Conservation (phyloP, 805 yeast species). For the Zygoascus biomembranicola region DNA sequence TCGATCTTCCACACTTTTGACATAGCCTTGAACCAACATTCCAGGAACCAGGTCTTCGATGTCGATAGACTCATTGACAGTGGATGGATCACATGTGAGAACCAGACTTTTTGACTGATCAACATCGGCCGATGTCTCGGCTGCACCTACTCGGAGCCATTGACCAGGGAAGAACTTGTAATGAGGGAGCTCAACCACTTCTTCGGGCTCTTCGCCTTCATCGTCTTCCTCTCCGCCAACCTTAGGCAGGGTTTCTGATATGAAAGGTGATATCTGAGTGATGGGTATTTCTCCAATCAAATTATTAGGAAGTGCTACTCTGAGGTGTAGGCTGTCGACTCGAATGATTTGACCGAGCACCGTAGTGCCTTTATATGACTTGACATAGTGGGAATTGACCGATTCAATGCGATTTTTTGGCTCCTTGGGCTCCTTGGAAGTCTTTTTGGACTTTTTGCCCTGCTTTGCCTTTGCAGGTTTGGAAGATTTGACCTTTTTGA, state of each 20-base stretch:
- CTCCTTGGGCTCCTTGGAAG: slow-evolving; percentile 18
- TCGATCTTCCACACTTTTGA: slow-evolving; percentile 82
- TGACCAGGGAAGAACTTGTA: slow-evolving; percentile 63
- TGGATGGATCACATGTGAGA: slow-evolving; percentile 64
- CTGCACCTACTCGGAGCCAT: slow-evolving; percentile 80
- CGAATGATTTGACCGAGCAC: slow-evolving; percentile 69
- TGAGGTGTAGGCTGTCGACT: slow-evolving; percentile 55
- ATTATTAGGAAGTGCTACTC: slow-evolving; percentile 70
- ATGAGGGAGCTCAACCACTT: slow-evolving; percentile 39
- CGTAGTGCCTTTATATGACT: slow-evolving; percentile 56
- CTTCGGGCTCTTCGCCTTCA: slow-evolving; percentile 32
- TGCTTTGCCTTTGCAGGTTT: slow-evolving; percentile 19
- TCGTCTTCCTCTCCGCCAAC: slow-evolving; percentile 34
- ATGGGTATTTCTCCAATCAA: slow-evolving; percentile 72
- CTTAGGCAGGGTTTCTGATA: slow-evolving; percentile 50
- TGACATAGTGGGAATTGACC: slow-evolving; percentile 57
- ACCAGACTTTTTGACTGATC: slow-evolving; percentile 54
- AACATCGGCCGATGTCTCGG: slow-evolving; percentile 32
- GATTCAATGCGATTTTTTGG: slow-evolving; percentile 29
- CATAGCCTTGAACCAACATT: slow-evolving; percentile 63
- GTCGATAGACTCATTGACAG: slow-evolving; percentile 49
- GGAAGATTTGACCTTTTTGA: slow-evolving; percentile 22
- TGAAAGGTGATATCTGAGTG: slow-evolving; percentile 57
- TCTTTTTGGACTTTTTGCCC: slow-evolving; percentile 14
- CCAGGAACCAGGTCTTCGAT: slow-evolving; percentile 50